phyloP scores from a whole-genome alignment of 805 yeast genomes.

The Cyberlindnera saturnus region DNA sequence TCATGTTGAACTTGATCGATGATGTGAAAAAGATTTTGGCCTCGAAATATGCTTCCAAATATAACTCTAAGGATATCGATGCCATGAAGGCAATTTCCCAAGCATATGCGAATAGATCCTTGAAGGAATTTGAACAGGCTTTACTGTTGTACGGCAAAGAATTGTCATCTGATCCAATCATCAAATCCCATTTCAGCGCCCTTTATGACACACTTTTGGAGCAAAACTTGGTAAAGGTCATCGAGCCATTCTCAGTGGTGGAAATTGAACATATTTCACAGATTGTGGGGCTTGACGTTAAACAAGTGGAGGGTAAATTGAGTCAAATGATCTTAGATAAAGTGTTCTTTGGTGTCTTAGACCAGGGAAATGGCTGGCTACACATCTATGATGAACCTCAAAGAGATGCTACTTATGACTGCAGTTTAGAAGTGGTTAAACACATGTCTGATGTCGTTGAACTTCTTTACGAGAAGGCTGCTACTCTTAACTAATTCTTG shows the following conservation, averaged over 20 bases:
- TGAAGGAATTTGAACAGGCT: conserved; percentile 86
- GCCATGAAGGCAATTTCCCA: conserved; percentile 92
- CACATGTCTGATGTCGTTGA: conserved; percentile 87
- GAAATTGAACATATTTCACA: conserved; percentile 85
- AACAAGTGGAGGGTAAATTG: conserved; percentile 88
- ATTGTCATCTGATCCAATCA: conserved; percentile 79
- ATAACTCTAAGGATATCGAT: conserved; percentile 80
- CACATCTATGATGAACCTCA: conserved; percentile 85
- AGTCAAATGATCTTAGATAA: conserved; percentile 96
- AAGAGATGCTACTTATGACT: conserved; percentile 82
- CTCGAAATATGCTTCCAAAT: conserved; percentile 68
- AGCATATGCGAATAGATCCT: conserved; percentile 84
- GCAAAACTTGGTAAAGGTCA: conserved; percentile 87
- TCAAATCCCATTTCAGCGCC: conserved; percentile 87
- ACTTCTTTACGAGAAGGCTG: conserved; percentile 87
- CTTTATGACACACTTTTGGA: conserved; percentile 89
- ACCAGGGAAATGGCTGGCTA: conserved; percentile 98
- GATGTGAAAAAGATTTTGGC: conserved; percentile 76
- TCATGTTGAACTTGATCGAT: conserved; percentile 83
- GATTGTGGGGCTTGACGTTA: conserved; percentile 79
- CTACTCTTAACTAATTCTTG: conserved; percentile 56
- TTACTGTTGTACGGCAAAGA: conserved; percentile 65
- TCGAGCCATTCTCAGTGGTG: conserved; percentile 95
- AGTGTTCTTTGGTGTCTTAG: conserved; percentile 92
- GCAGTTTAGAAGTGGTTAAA: conserved; percentile 79